Conservation (phyloP, 257 asterid species). For the Gentiana dahurica region DNA sequence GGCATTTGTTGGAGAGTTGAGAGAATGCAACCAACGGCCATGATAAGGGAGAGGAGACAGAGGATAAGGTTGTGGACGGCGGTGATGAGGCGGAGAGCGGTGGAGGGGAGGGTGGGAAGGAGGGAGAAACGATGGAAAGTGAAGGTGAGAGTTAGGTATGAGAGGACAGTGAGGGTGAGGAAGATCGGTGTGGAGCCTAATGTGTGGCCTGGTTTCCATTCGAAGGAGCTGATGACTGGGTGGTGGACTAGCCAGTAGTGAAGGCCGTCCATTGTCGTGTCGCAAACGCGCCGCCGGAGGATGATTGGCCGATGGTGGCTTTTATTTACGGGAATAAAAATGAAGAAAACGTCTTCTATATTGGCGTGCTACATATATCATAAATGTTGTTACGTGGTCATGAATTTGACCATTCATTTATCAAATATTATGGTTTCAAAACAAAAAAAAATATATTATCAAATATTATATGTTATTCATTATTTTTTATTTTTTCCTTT, state of each 20-base stretch:
- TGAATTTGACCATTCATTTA: too few species aligned
- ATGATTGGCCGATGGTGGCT: too few species aligned
- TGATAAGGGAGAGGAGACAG: slow-evolving; percentile 55
- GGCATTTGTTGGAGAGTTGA: slow-evolving; percentile 63
- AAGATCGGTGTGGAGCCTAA: slow-evolving; percentile 55
- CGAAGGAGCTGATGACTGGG: slow-evolving; percentile 45
- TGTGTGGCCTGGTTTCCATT: slow-evolving; percentile 53
- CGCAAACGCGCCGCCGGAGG: slow-evolving; percentile 36
- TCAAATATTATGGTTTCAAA: too few species aligned
- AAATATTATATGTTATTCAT: too few species aligned
- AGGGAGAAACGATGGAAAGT: slow-evolving; percentile 20
- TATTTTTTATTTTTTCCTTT: too few species aligned
- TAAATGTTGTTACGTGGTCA: too few species aligned
- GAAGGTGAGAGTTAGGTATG: slow-evolving; percentile 59
- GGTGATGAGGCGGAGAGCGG: slow-evolving; percentile 62
- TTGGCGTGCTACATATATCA: too few species aligned
- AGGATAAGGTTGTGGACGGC: slow-evolving; percentile 69
- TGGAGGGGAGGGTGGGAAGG: slow-evolving; percentile 13
- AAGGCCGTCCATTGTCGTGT: slow-evolving; percentile 30
- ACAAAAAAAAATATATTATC: too few species aligned
- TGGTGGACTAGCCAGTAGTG: slow-evolving; percentile 61
- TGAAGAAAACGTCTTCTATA: too few species aligned
- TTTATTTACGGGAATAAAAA: too few species aligned
- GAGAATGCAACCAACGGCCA: slow-evolving; percentile 73
- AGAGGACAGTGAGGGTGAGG: slow-evolving; percentile 40